phyloP scores from a whole-genome alignment of 306 rosid genomes.

The Quillaja saponaria region DNA sequence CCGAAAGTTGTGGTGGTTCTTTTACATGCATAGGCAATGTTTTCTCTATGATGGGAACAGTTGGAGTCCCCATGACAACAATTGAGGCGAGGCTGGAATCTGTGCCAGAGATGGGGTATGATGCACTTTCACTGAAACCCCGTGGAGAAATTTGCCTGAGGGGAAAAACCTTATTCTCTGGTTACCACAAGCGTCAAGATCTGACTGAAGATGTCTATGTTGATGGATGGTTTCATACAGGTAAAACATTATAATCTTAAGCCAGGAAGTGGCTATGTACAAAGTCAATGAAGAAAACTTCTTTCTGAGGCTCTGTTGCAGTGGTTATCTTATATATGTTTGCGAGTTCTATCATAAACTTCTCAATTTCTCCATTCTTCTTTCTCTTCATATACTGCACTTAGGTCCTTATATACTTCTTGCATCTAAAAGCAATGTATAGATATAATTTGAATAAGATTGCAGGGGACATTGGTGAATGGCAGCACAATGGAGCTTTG shows the following conservation, averaged over 20 bases:
- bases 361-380: not conserved
- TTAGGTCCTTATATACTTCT: conserved; percentile 4
- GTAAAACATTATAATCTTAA: conserved; percentile 40
- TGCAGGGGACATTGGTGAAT: conserved; percentile 96
- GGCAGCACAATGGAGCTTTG: conserved; percentile 88
- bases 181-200: conserved; percentile 84
- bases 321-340: not conserved
- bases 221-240: conserved; percentile 99
- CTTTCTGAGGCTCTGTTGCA: not conserved
- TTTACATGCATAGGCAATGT: conserved; percentile 72
- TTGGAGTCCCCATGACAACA: conserved; percentile 78
- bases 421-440: conserved; percentile 3
- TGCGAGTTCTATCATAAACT: conserved; percentile 16
- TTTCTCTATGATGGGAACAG: conserved; percentile 74
- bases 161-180: conserved; percentile 72
- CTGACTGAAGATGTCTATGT: conserved; percentile 67
- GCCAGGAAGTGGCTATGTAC: not conserved
- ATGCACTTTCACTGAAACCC: conserved; percentile 65
- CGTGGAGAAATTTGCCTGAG: conserved; percentile 89
- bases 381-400: not conserved
- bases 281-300: not conserved
- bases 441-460: conserved; percentile 26
- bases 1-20: conserved; percentile 88
- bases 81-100: conserved; percentile 91
- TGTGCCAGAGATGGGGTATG: conserved; percentile 66